Evolutionary conservation across 164 flowering plant genomes (phyloP).

Genomic region (Piper betle): DNA sequence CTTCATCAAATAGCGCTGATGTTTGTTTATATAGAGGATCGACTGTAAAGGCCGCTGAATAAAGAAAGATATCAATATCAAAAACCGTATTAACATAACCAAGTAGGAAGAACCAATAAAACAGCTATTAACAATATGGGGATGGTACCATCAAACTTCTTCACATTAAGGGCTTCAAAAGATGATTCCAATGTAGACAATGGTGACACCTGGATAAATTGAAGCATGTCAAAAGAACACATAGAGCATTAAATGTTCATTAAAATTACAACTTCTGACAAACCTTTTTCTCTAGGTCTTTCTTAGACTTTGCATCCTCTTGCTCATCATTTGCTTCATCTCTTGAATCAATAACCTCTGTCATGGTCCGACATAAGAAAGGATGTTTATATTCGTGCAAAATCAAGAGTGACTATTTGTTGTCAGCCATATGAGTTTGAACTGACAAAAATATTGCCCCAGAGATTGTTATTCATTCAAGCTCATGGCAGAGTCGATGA

Average conservation of each 20-base stretch:
- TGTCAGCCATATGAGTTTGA: no score
- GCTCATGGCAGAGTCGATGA: no score
- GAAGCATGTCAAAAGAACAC: slow-evolving; percentile 10
- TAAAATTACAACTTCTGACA: not conserved
- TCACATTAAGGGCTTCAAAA: slow-evolving; percentile 81
- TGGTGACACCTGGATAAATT: slow-evolving; percentile 62
- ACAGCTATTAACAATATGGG: not conserved
- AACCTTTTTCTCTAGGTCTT: slow-evolving; percentile 68
- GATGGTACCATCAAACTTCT: slow-evolving; percentile 80
- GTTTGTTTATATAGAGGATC: slow-evolving; percentile 97
- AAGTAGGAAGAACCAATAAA: not conserved
- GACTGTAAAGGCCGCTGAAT: slow-evolving; percentile 75
- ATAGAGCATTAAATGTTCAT: not conserved
- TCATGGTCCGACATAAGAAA: slow-evolving; percentile 7
- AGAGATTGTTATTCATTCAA: no score
- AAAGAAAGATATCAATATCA: slow-evolving; percentile 1
- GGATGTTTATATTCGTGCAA: not conserved
- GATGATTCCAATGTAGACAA: slow-evolving; percentile 82
- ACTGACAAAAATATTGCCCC: no score
- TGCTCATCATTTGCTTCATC: slow-evolving; percentile 20
- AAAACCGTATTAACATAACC: not conserved
- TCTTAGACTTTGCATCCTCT: slow-evolving; percentile 36
- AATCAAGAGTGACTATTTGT: no score
- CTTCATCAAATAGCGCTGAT: slow-evolving; percentile 98
- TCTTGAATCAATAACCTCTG: slow-evolving; percentile 32